Evolutionary conservation across 2,329 filamentous ascomycete species (phyloP).

Genomic region (Colletotrichum musae): DNA sequence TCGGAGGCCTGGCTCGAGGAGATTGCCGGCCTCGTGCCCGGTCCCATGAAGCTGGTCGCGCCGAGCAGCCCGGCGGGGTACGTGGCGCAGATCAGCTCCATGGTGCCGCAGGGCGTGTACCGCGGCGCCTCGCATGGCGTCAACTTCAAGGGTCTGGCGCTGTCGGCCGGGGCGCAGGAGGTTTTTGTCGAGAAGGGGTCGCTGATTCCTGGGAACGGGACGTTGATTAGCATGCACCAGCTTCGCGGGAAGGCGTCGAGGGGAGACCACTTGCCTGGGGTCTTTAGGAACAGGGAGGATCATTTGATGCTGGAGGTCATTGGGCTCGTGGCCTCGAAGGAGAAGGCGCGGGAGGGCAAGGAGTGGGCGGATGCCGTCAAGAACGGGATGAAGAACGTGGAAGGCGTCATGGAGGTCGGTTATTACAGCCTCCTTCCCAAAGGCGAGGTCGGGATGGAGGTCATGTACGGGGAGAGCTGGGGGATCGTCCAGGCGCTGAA

Average conservation of each 20-base stretch:
- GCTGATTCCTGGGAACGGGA: constrained; percentile 44
- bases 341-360: constrained; percentile 44
- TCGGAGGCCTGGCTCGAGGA: constrained; percentile 48
- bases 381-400: constrained; percentile 43
- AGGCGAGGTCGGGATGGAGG: constrained; percentile 45
- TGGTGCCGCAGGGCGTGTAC: constrained; percentile 44
- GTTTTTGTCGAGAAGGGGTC: constrained; percentile 45
- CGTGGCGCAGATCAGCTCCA: constrained; percentile 39
- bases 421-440: constrained; percentile 51
- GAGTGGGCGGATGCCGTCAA: constrained; percentile 48
- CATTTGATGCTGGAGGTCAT: constrained; percentile 56
- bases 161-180: constrained; percentile 46
- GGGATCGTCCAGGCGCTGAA: constrained; percentile 30
- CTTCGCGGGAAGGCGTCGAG: constrained; percentile 44
- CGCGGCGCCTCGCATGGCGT: constrained; percentile 44
- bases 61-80: constrained; percentile 44
- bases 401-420: constrained; percentile 47
- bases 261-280: constrained; percentile 42
- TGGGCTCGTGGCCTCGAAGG: constrained; percentile 42
- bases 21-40: constrained; percentile 46
- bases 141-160: constrained; percentile 40
- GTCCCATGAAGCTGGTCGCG: constrained; percentile 47
- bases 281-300: constrained; percentile 49
- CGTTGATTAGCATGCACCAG: constrained; percentile 49
- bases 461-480: constrained; percentile 50